Conservation (phyloP, 495 filamentous ascomycete genomes). For the Penicillium salamii region DNA sequence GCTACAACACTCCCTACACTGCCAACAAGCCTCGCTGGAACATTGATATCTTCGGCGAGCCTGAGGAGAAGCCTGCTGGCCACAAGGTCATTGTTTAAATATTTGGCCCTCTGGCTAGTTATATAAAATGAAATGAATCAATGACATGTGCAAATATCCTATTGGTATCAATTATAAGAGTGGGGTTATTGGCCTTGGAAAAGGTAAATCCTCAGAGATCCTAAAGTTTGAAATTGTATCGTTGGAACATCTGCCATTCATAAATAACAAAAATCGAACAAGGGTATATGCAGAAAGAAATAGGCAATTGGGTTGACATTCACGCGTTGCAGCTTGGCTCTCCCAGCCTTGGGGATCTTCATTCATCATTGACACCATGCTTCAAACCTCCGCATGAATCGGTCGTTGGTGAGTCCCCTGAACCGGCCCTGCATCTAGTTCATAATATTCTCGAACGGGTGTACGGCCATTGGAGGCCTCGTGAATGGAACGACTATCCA, state of each 20-base stretch:
- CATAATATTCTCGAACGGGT: constrained; percentile 15
- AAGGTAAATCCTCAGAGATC: no score
- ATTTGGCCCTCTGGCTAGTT: no score
- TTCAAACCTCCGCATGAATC: constrained; percentile 5
- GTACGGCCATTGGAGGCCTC: constrained; percentile 10
- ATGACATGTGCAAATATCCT: constrained; percentile 1
- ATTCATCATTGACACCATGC: not conserved
- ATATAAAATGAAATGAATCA: constrained; percentile 7
- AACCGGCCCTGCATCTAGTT: constrained; percentile 21
- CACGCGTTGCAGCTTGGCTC: no score
- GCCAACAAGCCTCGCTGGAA: constrained; percentile 48
- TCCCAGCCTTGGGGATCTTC: no score
- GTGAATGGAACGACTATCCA: constrained; percentile 21
- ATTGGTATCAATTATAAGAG: no score
- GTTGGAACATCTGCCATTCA: no score
- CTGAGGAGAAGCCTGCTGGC: constrained; percentile 39
- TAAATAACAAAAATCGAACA: no score
- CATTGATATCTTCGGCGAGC: constrained; percentile 45
- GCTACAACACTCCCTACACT: constrained; percentile 47
- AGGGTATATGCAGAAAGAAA: no score
- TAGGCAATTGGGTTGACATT: no score
- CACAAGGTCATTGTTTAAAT: constrained; percentile 42
- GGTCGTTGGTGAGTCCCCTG: constrained; percentile 19
- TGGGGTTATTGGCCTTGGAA: no score
- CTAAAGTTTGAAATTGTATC: no score